Evolutionary conservation across 2,329 filamentous ascomycete species (phyloP).

Genomic region (Allantophomopsis cytisporea): DNA sequence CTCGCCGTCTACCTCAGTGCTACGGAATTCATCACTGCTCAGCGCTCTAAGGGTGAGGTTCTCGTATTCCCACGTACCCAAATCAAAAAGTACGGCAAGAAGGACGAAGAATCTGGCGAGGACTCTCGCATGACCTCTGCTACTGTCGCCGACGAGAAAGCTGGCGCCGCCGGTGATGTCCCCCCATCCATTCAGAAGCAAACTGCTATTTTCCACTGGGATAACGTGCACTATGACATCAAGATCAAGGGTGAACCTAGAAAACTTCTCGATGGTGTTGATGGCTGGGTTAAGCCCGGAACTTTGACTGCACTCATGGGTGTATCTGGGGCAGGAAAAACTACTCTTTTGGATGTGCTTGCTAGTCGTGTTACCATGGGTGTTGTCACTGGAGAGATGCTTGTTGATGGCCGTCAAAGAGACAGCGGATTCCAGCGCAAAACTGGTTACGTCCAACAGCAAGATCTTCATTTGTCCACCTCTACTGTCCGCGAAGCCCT

Average conservation of each 20-base stretch:
- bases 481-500: slow-evolving; percentile 81
- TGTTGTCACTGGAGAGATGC: slow-evolving; percentile 75
- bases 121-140: slow-evolving; percentile 2
- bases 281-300: slow-evolving; percentile 89
- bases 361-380: slow-evolving; percentile 75
- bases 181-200: slow-evolving; percentile 16
- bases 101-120: slow-evolving; percentile 9
- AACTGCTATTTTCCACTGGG: slow-evolving; percentile 17
- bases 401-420: slow-evolving; percentile 45
- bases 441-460: slow-evolving; percentile 85
- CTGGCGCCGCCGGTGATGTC: slow-evolving; percentile 3
- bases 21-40: slow-evolving; percentile 46
- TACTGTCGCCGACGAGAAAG: slow-evolving; percentile 6
- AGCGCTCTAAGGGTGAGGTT: slow-evolving; percentile 66
- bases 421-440: slow-evolving; percentile 75
- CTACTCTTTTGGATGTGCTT: slow-evolving; percentile 70
- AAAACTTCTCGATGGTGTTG: slow-evolving; percentile 68
- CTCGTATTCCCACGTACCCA: slow-evolving; percentile 62
- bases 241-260: slow-evolving; percentile 51
- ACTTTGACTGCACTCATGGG: slow-evolving; percentile 63
- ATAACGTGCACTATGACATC: slow-evolving; percentile 35
- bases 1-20: slow-evolving; percentile 45
- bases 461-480: slow-evolving; percentile 76
- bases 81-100: slow-evolving; percentile 16
- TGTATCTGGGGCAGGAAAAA: slow-evolving; percentile 72